Conservation (phyloP, 441 rosid genomes). For the Geranium incanum region DNA sequence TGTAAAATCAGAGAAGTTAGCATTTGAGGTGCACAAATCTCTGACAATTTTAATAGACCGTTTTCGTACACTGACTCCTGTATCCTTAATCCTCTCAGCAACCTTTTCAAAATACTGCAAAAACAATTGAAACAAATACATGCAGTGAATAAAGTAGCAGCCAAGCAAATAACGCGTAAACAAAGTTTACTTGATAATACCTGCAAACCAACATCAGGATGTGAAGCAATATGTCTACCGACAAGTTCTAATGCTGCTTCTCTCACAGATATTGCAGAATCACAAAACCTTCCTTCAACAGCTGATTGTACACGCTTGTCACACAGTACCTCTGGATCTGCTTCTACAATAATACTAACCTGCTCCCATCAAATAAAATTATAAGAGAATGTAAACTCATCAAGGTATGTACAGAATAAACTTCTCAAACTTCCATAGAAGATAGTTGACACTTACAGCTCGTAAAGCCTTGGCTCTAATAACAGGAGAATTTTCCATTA, state of each 20-base stretch:
- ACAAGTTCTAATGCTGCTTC: conserved; percentile 99
- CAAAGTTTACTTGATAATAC: conserved; percentile 32
- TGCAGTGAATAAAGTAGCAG: conserved; percentile 13
- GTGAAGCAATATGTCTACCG: conserved; percentile 94
- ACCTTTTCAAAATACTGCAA: conserved; percentile 95
- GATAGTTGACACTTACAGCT: conserved; percentile 55
- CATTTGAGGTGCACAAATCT: conserved; percentile 90
- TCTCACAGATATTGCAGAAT: conserved; percentile 97
- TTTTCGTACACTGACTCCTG: conserved; percentile 96
- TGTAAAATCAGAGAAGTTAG: conserved; percentile 79
- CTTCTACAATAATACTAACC: conserved; percentile 97
- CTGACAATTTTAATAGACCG: conserved; percentile 92
- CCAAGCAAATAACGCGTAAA: conserved; percentile 14
- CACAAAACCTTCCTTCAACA: conserved; percentile 99
- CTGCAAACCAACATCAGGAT: conserved; percentile 96
- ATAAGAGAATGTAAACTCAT: conserved; percentile 2
- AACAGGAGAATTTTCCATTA: conserved; percentile 91
- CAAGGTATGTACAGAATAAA: conserved; percentile 18
- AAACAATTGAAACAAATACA: conserved; percentile 12
- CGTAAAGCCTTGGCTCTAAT: conserved; percentile 95
- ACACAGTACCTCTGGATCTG: conserved; percentile 92
- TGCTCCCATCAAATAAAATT: conserved; percentile 38
- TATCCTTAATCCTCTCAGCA: conserved; percentile 97
- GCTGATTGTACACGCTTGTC: conserved; percentile 93
- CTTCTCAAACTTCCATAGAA: background rate